Base-by-base conservation (phyloP, 2,329 filamentous ascomycete genomes). In the Aspergillus sp. region DNA sequence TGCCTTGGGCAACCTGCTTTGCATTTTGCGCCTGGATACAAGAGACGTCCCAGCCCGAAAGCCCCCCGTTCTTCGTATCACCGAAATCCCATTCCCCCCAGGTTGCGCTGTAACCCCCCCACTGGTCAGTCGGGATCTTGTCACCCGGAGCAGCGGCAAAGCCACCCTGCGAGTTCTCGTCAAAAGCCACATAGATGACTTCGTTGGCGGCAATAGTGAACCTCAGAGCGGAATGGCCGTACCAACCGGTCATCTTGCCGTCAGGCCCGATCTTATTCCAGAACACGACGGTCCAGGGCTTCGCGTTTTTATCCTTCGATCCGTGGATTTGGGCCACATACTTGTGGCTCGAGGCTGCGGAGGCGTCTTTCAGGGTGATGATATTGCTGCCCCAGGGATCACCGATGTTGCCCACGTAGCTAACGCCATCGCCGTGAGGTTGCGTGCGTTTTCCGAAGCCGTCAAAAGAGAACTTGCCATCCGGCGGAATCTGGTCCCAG, bases 31-130 rank as follows among this genome's bases (percentile, higher is more conserved):
- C 57, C 51, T 65, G 59, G 39, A 67, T 66, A 30, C 58, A 57
- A 26, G 66, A 69, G n/a, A 69, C 66, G 55, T 70, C 67, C 51
- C 63, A 69, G 1, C 67, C 67, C 5, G 63, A 66, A 63, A 65
- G 68, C 3, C 56, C 58, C 12, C 53, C 44, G 48, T 69, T 69
- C 41, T 54, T 53, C 1, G 46, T 27, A 49, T 62, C 58, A 4
- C 60, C 64, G 36, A 70, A 67, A 26, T 62, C 61, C 30, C 68
- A 69, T 44, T 70, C 67, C 8, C 66, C 66, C 65, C 65, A 70
- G 29, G 65, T 68, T 27, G 54, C 59, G 5, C 62, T 57, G 43
- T 63, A 66, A 5, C 59, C 64, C n/a, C 67, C 67, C 36, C 48
- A 59, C 4, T 49, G 38, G 29, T 61, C 56, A 4, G 47, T 62